Base-by-base conservation (phyloP, 331 rosid genomes). In the Prunus yedoensis region DNA sequence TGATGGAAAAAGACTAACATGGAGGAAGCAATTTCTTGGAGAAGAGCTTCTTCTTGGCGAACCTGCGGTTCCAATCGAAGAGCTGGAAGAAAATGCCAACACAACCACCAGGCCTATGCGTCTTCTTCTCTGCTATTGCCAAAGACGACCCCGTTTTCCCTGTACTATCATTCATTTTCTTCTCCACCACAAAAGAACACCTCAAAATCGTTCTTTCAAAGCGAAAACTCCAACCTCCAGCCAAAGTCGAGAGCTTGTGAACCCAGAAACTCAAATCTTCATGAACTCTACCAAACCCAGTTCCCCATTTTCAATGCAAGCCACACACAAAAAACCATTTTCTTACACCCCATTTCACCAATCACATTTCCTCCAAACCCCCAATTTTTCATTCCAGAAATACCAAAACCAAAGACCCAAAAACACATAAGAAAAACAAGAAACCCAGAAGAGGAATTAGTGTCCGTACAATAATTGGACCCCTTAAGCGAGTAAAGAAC, bases 41-140 rank as follows among this genome's bases (percentile, higher is more conserved):
- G 90, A 89, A 93, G 49, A 94, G 82, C 86, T 90, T 94, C 78
- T 90, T 94, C 91, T 90, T 90, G 64, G 93, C 85, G 30, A 94
- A 85, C 77, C 82, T 86, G 60, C 89, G 82, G 83, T 94, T 94
- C 98, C 96, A 94, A 78, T 94, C 96, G 68, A 94, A 84, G 73
- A 94, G 96, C 86, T 94, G 96, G 76, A 90, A 88, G 97, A 94
- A 90, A 81, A 94, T 86, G 28, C 98, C 96, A 63, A 74, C 87
- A 75, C 97, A 94, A 66, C 97, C 98, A 79, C 96, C 97, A 10
- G 89, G 87, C 70, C 76, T 88, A 12, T 81, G 94, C 35, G 77
- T 80, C 79, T 87, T 84, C 87, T 84, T 92, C 80, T 94, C 98
- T 0, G 91, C 51, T 54, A 94, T 87, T 5, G 90, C 89, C 75